Evolutionary conservation across 768 basidiomycete species (phyloP).

Genomic region (Cyclocybe aegerita): DNA sequence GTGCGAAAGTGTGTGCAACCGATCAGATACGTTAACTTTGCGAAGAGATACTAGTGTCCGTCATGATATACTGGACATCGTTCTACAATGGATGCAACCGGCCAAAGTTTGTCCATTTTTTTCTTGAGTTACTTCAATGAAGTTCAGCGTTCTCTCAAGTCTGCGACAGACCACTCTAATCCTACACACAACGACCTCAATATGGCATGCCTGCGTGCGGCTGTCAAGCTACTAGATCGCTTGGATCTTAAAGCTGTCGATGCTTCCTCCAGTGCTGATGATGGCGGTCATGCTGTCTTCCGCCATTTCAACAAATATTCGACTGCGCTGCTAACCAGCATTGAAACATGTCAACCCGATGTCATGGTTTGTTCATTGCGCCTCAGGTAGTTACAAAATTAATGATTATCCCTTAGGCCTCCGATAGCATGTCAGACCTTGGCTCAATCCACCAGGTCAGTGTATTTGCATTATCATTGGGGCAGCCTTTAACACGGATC

Average conservation of each 20-base stretch:
- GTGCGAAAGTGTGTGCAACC: conserved; percentile 65
- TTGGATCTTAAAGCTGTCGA: conserved; percentile 61
- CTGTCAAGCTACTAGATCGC: conserved; percentile 74
- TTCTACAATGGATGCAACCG: conserved; percentile 78
- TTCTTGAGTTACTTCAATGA: background rate
- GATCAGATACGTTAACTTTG: conserved; percentile 57
- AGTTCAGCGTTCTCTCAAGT: conserved; percentile 18
- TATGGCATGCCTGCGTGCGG: conserved; percentile 67
- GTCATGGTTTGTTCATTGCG: conserved; percentile 31
- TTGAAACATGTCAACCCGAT: conserved; percentile 53
- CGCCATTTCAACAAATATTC: conserved; percentile 82
- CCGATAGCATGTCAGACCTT: conserved; percentile 51
- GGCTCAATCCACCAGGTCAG: conserved; percentile 45
- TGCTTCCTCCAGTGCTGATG: conserved; percentile 53
- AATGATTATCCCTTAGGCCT: conserved; percentile 29
- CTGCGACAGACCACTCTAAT: conserved; percentile 33
- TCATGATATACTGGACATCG: conserved; percentile 69
- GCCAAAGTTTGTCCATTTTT: conserved; percentile 38
- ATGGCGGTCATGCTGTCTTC: conserved; percentile 67
- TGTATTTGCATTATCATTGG: background rate
- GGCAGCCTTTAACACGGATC: background rate
- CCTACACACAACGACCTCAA: conserved; percentile 66
- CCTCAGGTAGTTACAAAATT: background rate
- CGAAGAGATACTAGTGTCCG: conserved; percentile 68
- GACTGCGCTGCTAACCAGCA: conserved; percentile 57